phyloP scores from a whole-genome alignment of 768 basidiomycete species.

The Trametes maxima region DNA sequence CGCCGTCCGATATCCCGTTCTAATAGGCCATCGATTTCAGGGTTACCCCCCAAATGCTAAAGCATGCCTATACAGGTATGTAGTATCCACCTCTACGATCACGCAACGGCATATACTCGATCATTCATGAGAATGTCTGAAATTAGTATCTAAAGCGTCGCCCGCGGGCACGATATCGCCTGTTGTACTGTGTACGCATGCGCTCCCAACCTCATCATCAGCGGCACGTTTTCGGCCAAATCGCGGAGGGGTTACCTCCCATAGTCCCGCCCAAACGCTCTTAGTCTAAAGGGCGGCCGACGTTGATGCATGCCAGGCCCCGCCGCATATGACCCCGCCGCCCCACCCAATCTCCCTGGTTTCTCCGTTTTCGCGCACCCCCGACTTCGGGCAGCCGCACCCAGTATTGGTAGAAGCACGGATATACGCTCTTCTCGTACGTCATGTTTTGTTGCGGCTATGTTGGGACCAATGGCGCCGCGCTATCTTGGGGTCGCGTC shows the following conservation, averaged over 20 bases:
- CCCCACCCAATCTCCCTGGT: conserved; percentile 8
- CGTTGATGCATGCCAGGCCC: background rate
- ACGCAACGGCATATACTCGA: no score
- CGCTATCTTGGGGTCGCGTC: conserved; percentile 8
- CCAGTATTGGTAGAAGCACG: conserved; percentile 15
- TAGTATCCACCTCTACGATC: no score
- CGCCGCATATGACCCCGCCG: background rate
- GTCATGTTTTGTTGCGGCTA: conserved; percentile 12
- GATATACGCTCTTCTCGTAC: conserved; percentile 8
- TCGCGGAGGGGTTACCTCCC: background rate
- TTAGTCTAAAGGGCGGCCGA: background rate
- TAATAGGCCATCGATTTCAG: no score
- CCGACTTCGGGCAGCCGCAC: background rate
- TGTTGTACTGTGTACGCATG: no score
- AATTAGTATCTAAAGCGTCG: no score
- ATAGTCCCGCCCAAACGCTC: background rate
- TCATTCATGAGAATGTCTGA: no score
- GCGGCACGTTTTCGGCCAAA: conserved; percentile 17
- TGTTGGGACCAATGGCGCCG: background rate
- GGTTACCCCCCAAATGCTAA: no score
- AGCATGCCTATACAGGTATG: no score
- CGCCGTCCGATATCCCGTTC: no score
- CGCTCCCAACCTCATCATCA: no score
- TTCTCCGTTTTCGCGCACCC: background rate
- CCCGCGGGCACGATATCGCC: no score